A percentile compares a stretch with the other conserved stretches of the same genome.
These are phyloP conservation scores for Cryphonectria radicalis DNA, from an alignment of 2,329 filamentous ascomycete species.

Conservation along the genomic window DNA sequence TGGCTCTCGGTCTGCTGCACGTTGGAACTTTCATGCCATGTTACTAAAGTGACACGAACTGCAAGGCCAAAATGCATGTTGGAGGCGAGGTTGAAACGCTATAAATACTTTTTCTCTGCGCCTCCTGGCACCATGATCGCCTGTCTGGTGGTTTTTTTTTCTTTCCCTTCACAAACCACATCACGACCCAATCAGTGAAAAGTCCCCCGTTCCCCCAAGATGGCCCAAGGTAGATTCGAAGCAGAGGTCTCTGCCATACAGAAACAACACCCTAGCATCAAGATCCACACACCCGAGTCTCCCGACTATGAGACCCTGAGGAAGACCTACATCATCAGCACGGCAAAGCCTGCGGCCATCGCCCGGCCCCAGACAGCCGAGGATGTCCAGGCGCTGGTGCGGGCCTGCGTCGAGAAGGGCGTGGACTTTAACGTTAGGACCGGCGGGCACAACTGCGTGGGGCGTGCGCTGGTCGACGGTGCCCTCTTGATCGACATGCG, in stretches of 20 bases:
- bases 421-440: conserved; percentile 7
- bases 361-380: conserved; percentile 13
- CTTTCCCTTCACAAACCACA: background rate
- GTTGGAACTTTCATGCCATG: background rate
- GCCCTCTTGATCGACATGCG: conserved; percentile 18
- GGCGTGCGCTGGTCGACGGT: background rate
- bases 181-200: background rate
- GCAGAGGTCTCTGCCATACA: background rate
- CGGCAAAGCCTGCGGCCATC: conserved; percentile 11
- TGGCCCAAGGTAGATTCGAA: background rate
- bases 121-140: background rate
- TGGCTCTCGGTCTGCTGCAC: background rate
- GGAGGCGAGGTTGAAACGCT: background rate
- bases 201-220: background rate
- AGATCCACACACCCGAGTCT: conserved; percentile 7
- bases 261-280: background rate
- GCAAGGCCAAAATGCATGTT: background rate
- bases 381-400: conserved; percentile 17
- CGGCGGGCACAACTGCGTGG: conserved; percentile 15
- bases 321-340: conserved; percentile 7
- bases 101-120: background rate
- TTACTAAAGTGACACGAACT: background rate
- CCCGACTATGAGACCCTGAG: conserved; percentile 8
- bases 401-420: background rate
- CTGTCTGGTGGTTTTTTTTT: background rate